Percentiles rank a stretch among this genome's conserved stretches.
Evolutionary conservation across 257 asterid species (phyloP).

Genomic region (Ballota nigra): DNA sequence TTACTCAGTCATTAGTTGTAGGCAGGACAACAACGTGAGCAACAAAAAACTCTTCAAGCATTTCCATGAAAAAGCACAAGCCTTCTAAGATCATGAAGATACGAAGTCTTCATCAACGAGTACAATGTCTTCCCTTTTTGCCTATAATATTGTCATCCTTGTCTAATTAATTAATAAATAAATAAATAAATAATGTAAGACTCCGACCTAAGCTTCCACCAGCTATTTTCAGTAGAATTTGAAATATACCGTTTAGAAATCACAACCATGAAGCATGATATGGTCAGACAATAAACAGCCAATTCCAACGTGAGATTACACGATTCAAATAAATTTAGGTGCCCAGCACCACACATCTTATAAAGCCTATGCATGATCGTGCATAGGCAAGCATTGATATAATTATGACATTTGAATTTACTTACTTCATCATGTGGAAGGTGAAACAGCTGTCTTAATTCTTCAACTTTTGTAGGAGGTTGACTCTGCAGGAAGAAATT

Average conservation of each 20-base stretch:
- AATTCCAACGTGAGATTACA: conserved; percentile 21
- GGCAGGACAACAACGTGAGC: background rate
- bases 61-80: background rate
- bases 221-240: conserved; percentile 6
- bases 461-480: conserved; percentile 69
- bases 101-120: background rate
- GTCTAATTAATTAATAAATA: background rate
- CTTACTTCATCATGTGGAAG: conserved; percentile 94
- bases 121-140: background rate
- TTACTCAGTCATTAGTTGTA: background rate
- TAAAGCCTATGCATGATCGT: conserved; percentile 1
- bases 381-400: background rate
- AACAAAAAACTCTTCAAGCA: background rate
- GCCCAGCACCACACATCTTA: background rate
- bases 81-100: background rate
- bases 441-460: conserved; percentile 87
- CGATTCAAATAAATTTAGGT: background rate
- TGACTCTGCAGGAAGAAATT: conserved; percentile 50
- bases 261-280: background rate
- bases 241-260: conserved; percentile 4
- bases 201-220: conserved; percentile 4
- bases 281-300: background rate
- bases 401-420: conserved; percentile 16
- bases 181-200: background rate
- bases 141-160: background rate